Base-by-base conservation (phyloP, 2,329 filamentous ascomycete species). In the Exophiala calicioides region DNA sequence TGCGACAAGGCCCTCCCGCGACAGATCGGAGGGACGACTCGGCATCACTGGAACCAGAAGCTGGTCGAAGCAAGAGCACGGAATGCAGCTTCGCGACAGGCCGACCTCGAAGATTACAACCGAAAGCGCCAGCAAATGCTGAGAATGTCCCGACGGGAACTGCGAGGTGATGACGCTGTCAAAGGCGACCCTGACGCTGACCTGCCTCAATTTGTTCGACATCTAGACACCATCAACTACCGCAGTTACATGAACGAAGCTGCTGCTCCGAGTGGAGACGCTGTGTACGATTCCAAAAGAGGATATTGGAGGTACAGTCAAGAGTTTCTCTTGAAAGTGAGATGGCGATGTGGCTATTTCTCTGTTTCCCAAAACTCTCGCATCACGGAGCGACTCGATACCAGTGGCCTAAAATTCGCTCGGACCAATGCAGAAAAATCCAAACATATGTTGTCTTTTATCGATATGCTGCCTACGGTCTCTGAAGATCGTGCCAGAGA, bases 1-100 rank as follows among this genome's bases (percentile, higher is more conserved):
- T 65, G 62, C 39, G 48, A 61, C 47, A 55, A 59, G 38, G 55
- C 57, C 10, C 40, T 60, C 3, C 52, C 55, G n/a, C 30, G 55
- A 19, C 55, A 54, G 16, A 42, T 56, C 21, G 57, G 51, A 12
- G 50, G 55, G 10, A 56, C 58, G 20, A 52, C 53, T 15, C 46
- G 58, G 13, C 36, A 53, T 26, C 46, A 56, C 29, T 60, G 54
- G 53, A 57, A 57, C 23, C 51, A 56, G 29, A 56, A 53, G 39
- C 50, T 57, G 39, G 29, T 60, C 20, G 57, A 58, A 24, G 53
- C 53, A 5, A 46, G 56, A 19, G 52, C 50, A 12, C 47, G 53
- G 10, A 51, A 52, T n/a, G 50, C 47, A 12, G 52, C 50, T 12
- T 50, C 48, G 4, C 53, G 54, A 10, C 46, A 48, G 21, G 56